These are phyloP conservation scores for Polysphondylium violaceum DNA, from an alignment of 78 protist species.

Conservation along the genomic window DNA sequence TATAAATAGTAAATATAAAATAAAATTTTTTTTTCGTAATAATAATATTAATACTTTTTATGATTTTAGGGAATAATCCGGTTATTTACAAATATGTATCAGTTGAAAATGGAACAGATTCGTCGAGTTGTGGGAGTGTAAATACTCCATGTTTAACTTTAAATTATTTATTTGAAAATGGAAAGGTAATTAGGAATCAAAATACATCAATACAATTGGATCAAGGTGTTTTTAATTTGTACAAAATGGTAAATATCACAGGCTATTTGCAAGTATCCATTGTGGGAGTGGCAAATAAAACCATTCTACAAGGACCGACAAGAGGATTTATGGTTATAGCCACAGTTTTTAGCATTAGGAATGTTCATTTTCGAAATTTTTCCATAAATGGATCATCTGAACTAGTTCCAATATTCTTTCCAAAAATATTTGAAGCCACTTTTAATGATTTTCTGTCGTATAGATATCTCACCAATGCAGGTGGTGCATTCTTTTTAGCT, in stretches of 20 bases:
- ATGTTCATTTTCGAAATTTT: conserved; percentile 1
- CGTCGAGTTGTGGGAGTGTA: background rate
- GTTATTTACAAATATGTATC: background rate
- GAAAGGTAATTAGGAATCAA: background rate
- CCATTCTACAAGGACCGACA: background rate
- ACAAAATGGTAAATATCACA: background rate
- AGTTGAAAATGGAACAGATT: conserved; percentile 1
- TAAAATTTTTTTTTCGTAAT: background rate
- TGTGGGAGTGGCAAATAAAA: background rate
- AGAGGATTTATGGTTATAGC: conserved; percentile 1
- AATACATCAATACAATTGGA: background rate
- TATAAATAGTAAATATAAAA: too few relatives aligned
- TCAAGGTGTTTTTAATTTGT: background rate
- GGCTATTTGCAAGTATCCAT: background rate
- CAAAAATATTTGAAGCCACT: background rate
- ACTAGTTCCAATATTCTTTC: background rate
- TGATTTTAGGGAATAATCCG: too few relatives aligned
- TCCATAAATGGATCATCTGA: background rate
- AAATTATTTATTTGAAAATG: conserved; percentile 3
- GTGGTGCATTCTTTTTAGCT: background rate
- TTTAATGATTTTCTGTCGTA: background rate
- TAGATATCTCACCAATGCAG: background rate
- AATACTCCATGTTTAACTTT: conserved; percentile 4
- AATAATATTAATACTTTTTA: background rate
- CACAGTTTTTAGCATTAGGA: background rate